Evolutionary conservation across 75 land plant species (phyloP).

Genomic region (Gnetum montanum): DNA sequence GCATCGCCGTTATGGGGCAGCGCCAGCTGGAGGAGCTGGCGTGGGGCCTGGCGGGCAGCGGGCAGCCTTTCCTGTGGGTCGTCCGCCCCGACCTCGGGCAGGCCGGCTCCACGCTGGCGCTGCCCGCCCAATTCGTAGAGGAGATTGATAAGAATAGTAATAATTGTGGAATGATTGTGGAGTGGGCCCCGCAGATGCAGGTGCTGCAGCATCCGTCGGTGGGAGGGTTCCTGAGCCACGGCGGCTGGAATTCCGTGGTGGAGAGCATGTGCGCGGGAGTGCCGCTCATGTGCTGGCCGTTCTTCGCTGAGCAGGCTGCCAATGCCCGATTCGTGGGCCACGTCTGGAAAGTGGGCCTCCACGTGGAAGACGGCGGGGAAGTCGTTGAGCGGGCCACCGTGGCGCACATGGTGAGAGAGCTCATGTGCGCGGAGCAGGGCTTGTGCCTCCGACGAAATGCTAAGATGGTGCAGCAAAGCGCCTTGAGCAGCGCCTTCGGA

Average conservation of each 20-base stretch:
- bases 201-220: constrained; percentile 7
- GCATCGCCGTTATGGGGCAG: background rate
- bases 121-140: too few species aligned
- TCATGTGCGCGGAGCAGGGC: too few species aligned
- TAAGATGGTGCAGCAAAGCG: too few species aligned
- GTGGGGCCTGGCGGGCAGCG: background rate
- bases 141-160: too few species aligned
- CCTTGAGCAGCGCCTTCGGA: too few species aligned
- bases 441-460: too few species aligned
- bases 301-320: constrained; percentile 9
- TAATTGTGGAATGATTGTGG: constrained; percentile 2
- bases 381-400: too few species aligned
- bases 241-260: constrained; percentile 8
- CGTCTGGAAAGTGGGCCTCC: constrained; percentile 1
- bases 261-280: constrained; percentile 8
- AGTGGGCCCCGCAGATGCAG: constrained; percentile 9
- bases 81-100: too few species aligned
- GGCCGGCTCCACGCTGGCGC: too few species aligned
- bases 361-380: background rate
- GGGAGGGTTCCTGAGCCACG: constrained; percentile 8
- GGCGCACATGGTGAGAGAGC: too few species aligned
- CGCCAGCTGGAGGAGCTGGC: background rate
- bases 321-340: constrained; percentile 3
- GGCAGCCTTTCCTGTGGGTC: constrained; percentile 3
- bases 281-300: constrained; percentile 12